Conservation (phyloP, 805 yeast species). For the Ogataea nonfermentans region DNA sequence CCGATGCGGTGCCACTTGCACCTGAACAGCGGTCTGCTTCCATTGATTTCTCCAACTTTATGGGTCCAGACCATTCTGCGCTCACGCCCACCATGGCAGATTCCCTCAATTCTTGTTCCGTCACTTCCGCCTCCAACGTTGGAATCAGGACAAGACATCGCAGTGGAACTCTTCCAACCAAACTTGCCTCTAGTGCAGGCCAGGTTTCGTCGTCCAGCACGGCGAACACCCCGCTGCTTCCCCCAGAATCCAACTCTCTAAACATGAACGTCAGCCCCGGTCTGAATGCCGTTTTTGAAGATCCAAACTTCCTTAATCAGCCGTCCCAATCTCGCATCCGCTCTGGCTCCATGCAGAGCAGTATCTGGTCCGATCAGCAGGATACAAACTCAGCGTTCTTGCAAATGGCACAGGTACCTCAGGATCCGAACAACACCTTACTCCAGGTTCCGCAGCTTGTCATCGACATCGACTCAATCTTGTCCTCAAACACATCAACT, state of each 20-base stretch:
- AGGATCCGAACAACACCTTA: constrained; percentile 16
- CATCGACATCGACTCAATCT: constrained; percentile 25
- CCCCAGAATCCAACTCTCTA: constrained; percentile 15
- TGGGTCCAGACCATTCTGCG: constrained; percentile 13
- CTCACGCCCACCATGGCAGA: constrained; percentile 15
- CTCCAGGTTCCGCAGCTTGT: constrained; percentile 27
- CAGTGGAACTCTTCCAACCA: constrained; percentile 77
- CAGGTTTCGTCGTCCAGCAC: constrained; percentile 19
- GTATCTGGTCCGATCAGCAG: constrained; percentile 55
- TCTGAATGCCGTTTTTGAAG: constrained; percentile 27
- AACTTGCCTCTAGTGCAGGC: constrained; percentile 37
- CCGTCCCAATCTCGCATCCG: constrained; percentile 40
- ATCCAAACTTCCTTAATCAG: constrained; percentile 18
- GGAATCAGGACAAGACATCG: constrained; percentile 58
- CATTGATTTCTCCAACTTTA: constrained; percentile 18
- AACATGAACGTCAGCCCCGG: constrained; percentile 27
- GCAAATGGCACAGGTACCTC: constrained; percentile 16
- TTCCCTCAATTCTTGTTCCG: constrained; percentile 18
- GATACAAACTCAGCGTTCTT: constrained; percentile 21
- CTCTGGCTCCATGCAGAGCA: constrained; percentile 54
- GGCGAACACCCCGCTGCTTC: constrained; percentile 21
- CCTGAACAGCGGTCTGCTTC: constrained; percentile 19
- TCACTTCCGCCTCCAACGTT: constrained; percentile 31
- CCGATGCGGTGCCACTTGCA: constrained; percentile 12
- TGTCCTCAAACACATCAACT: constrained; percentile 22